A percentile compares a stretch with the other conserved stretches of the same genome.
These are phyloP conservation scores for Mycena capillaripes DNA, from an alignment of 768 basidiomycete genomes.

Conservation along the genomic window DNA sequence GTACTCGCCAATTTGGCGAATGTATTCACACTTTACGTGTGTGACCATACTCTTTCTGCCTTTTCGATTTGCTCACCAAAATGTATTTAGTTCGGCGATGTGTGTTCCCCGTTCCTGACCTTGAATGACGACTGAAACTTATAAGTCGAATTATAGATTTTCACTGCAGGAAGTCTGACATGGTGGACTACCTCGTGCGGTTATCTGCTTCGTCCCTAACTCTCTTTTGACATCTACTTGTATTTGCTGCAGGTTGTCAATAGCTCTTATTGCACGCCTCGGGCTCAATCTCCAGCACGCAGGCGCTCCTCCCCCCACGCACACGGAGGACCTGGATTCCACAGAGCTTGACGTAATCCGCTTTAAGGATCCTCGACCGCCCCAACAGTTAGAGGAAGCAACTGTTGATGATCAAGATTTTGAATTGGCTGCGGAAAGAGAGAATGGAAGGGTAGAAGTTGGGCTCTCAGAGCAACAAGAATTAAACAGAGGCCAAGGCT, in stretches of 20 bases:
- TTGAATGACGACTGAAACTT: neutral
- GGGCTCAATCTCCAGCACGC: constrained; percentile 3
- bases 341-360: neutral
- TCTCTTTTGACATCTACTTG: constrained; percentile 1
- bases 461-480: neutral
- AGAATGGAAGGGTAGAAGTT: neutral
- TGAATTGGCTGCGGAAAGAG: constrained; percentile 4
- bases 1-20: constrained; percentile 4
- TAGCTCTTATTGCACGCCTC: neutral
- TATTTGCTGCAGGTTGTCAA: neutral
- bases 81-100: constrained; percentile 1
- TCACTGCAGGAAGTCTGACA: neutral
- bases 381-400: neutral
- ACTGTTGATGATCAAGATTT: constrained; percentile 3
- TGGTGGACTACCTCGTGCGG: constrained; percentile 1
- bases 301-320: neutral
- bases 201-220: neutral
- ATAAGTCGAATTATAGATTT: neutral
- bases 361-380: neutral
- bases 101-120: constrained; percentile 2
- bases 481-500: no score
- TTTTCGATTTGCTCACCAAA: neutral
- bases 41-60: constrained; percentile 1
- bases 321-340: neutral
- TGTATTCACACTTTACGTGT: neutral